Evolutionary conservation across 768 basidiomycete species (phyloP).

Genomic region (Naganishia randhawae): DNA sequence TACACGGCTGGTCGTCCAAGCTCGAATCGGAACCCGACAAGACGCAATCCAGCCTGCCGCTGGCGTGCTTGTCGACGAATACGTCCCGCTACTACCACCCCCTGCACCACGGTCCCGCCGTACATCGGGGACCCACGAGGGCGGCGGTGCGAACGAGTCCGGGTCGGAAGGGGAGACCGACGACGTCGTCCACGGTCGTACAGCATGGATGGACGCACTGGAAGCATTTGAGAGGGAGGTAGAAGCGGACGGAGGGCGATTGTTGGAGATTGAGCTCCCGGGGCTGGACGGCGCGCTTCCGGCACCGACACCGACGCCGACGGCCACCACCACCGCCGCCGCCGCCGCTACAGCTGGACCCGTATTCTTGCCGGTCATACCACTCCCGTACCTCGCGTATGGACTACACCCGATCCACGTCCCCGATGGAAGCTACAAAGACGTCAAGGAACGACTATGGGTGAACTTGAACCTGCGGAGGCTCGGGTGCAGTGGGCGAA

Average conservation of each 20-base stretch:
- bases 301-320: too few relatives aligned
- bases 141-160: background rate
- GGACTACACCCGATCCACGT: conserved; percentile 9
- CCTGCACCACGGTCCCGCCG: background rate
- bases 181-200: background rate
- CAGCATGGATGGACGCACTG: background rate
- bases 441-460: conserved; percentile 6
- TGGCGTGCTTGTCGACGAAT: background rate
- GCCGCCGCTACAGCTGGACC: background rate
- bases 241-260: background rate
- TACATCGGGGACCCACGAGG: background rate
- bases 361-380: background rate
- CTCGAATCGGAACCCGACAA: too few relatives aligned
- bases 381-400: conserved; percentile 6
- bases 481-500: conserved; percentile 15
- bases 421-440: conserved; percentile 9
- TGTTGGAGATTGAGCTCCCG: background rate
- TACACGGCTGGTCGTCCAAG: too few relatives aligned
- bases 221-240: background rate
- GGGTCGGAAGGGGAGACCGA: background rate
- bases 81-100: background rate
- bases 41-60: background rate
- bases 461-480: conserved; percentile 23
- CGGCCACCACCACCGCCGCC: background rate
- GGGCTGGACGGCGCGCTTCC: background rate